Evolutionary conservation across 345 rosid species (phyloP).

Genomic region (Odontarrhena argentea): DNA sequence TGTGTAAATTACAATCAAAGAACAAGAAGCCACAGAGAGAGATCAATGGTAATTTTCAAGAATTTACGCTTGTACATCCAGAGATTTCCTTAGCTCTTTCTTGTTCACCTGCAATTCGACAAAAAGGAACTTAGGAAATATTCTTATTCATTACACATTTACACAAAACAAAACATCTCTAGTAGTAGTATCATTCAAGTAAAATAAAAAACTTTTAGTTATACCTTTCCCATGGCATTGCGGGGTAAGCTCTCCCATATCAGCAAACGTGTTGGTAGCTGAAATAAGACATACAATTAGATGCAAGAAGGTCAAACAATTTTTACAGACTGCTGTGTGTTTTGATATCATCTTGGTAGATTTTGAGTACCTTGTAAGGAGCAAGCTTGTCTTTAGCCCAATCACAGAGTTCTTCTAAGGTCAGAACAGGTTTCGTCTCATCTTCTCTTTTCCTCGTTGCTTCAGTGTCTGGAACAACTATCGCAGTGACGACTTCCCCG

Average conservation of each 20-base stretch:
- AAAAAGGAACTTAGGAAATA: neutral
- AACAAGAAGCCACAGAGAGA: constrained; percentile 10
- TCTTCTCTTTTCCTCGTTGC: constrained; percentile 51
- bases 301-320: neutral
- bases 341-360: neutral
- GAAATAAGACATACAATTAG: constrained; percentile 17
- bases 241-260: constrained; percentile 93
- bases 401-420: constrained; percentile 69
- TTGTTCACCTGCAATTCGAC: constrained; percentile 74
- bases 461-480: constrained; percentile 62
- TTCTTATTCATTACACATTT: constrained; percentile 6
- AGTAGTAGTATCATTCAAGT: neutral
- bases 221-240: constrained; percentile 98
- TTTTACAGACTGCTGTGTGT: neutral
- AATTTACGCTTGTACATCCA: constrained; percentile 46
- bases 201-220: constrained; percentile 11
- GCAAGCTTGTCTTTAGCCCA: constrained; percentile 98
- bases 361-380: constrained; percentile 81
- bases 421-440: constrained; percentile 57
- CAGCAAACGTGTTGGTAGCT: constrained; percentile 84
- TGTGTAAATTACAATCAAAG: neutral
- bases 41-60: constrained; percentile 12
- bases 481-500: constrained; percentile 80
- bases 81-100: constrained; percentile 75
- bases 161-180: constrained; percentile 12